Base-by-base conservation (phyloP, 1,284 basidiomycete genomes). In the Microstroma glucosiphilum region DNA sequence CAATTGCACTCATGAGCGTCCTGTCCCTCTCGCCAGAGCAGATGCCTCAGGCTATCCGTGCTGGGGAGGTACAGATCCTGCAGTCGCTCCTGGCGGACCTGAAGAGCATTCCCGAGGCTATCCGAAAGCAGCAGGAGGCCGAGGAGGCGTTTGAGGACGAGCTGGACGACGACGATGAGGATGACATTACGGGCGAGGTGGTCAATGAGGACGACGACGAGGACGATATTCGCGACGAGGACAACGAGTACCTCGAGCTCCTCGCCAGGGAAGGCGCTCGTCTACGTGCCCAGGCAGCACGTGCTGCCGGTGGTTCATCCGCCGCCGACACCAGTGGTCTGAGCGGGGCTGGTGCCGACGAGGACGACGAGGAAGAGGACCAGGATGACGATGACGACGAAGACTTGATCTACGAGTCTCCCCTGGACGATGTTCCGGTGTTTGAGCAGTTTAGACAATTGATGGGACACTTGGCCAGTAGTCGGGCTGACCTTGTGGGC, bases 1-100 rank as follows among this genome's bases (percentile, higher is more conserved):
- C 92, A 58, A 79, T 89, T 63, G 86, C 90, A 9, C 81, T 93
- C 64, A 66, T 77, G 40, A 68, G 67, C 51, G 54, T 78, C 23
- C 69, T 78, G 2, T 65, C 68, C 17, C 61, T 76, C 26, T 63
- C 65, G 23, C 66, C 71, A 0, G 56, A 65, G 1, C 46, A 60
- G 21, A 59, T 76, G n/a, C 75, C 77, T 11, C 66, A 68, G 56
- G 53, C 46, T n/a, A 69, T 74, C 53, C 63, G 72, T 12, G 57
- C 71, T 0, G 61, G 61, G 19, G 41, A 59, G 53, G 37, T 62
- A 9, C 69, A 74, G 21, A 64, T 76, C 61, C 63, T 78, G 2
- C 63, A 62, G 0, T 69, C 69, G 0, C 64, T 75, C 12, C 57
- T 73, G 7, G 66, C 65, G 7, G 70, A 72, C 59, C 69, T 77